These are phyloP conservation scores for Candida sonorensis DNA, from an alignment of 805 yeast genomes.

Conservation along the genomic window DNA sequence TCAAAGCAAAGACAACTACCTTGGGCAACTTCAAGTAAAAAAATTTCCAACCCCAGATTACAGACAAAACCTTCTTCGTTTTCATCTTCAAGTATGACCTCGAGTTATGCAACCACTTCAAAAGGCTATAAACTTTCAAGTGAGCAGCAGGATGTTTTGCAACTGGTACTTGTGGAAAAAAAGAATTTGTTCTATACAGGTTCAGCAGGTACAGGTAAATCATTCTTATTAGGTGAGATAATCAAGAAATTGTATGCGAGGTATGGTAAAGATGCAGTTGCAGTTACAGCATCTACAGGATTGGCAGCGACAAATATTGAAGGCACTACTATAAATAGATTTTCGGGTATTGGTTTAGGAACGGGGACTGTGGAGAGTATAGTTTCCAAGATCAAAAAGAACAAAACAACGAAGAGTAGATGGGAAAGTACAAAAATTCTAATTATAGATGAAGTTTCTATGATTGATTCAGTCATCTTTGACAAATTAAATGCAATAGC, in stretches of 20 bases:
- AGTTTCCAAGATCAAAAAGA: constrained; percentile 41
- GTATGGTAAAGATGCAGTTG: constrained; percentile 48
- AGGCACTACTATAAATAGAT: constrained; percentile 81
- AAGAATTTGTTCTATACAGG: constrained; percentile 70
- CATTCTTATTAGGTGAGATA: constrained; percentile 58
- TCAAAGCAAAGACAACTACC: constrained; percentile 16
- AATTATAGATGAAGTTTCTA: constrained; percentile 88
- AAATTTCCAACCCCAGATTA: constrained; percentile 15
- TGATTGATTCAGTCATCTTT: constrained; percentile 78
- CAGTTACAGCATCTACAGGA: constrained; percentile 94
- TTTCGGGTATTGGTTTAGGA: constrained; percentile 83
- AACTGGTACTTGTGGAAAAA: constrained; percentile 42
- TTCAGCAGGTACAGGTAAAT: constrained; percentile 75
- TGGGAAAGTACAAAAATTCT: constrained; percentile 71
- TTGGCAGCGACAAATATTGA: constrained; percentile 92
- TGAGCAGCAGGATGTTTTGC: constrained; percentile 44
- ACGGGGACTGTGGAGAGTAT: constrained; percentile 40
- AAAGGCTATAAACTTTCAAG: constrained; percentile 8
- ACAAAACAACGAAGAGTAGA: constrained; percentile 34
- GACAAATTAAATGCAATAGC: constrained; percentile 73
- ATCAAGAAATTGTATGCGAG: constrained; percentile 44
- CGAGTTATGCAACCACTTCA: not conserved
- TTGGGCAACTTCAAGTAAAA: constrained; percentile 9
- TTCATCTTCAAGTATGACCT: no score
- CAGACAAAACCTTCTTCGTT: constrained; percentile 4